Percentiles rank a stretch among this genome's conserved stretches.
Conservation (phyloP, 805 yeast species). For the Saturnispora hagleri region DNA sequence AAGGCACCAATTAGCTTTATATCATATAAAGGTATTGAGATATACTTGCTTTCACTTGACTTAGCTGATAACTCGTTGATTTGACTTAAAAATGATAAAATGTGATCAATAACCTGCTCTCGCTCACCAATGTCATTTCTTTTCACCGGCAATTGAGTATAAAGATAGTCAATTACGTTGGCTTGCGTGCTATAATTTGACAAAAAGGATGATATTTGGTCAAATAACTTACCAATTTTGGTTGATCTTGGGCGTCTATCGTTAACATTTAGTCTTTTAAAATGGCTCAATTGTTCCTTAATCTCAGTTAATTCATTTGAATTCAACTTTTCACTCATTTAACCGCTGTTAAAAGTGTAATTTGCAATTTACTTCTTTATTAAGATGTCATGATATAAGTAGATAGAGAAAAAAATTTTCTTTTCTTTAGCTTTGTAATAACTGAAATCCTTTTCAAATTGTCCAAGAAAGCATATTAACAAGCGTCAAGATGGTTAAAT, state of each 20-base stretch:
- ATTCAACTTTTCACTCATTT: background rate
- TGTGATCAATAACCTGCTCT: background rate
- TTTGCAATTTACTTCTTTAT: background rate
- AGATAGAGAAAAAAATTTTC: background rate
- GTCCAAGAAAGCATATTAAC: background rate
- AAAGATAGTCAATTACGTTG: slow-evolving; percentile 8
- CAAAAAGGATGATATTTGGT: slow-evolving; percentile 17
- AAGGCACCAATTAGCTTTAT: slow-evolving; percentile 64
- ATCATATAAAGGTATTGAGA: slow-evolving; percentile 76
- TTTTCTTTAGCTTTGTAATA: background rate
- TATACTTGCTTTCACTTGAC: slow-evolving; percentile 18
- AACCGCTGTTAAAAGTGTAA: background rate
- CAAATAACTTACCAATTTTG: slow-evolving; percentile 28
- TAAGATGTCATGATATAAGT: background rate
- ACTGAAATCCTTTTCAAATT: background rate
- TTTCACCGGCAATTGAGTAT: background rate
- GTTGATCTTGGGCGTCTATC: slow-evolving; percentile 22
- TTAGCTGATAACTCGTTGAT: background rate
- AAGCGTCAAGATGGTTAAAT: slow-evolving; percentile 18
- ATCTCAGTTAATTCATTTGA: slow-evolving; percentile 13
- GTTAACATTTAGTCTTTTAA: slow-evolving; percentile 16
- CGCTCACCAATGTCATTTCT: background rate
- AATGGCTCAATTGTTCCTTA: slow-evolving; percentile 18
- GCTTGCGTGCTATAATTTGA: slow-evolving; percentile 5
- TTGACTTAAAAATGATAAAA: background rate